Evolutionary conservation across 1,139 yeast genomes (phyloP).

Genomic region (Ashbya aceris): DNA sequence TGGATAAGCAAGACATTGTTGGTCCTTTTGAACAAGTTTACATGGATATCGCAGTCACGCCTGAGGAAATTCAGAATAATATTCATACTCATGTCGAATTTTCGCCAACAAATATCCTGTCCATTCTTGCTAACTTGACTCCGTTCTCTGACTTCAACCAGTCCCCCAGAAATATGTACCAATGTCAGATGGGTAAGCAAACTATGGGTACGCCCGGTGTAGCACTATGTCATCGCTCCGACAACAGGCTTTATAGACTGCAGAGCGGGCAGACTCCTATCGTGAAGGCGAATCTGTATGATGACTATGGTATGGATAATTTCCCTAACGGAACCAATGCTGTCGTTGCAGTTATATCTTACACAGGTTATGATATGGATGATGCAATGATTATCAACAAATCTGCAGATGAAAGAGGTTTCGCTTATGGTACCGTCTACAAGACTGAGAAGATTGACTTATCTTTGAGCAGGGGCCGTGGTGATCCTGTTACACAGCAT

Average conservation of each 20-base stretch:
- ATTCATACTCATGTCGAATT: slow-evolving; percentile 89
- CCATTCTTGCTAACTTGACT: slow-evolving; percentile 90
- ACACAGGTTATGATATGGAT: slow-evolving; percentile 99
- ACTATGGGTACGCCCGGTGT: slow-evolving; percentile 99
- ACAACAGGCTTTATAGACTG: slow-evolving; percentile 83
- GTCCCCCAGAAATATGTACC: slow-evolving; percentile 99
- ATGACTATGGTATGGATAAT: slow-evolving; percentile 95
- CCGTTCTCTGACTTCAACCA: slow-evolving; percentile 98
- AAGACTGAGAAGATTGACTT: slow-evolving; percentile 89
- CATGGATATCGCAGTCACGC: slow-evolving; percentile 92
- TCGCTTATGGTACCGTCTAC: slow-evolving; percentile 93
- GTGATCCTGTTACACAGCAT: slow-evolving; percentile 91
- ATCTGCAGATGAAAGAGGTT: slow-evolving; percentile 96
- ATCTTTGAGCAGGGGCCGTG: slow-evolving; percentile 68
- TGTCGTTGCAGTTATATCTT: slow-evolving; percentile 96
- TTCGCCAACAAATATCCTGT: slow-evolving; percentile 87
- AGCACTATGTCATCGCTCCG: slow-evolving; percentile 84
- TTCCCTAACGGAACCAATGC: slow-evolving; percentile 99
- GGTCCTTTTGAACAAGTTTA: slow-evolving; percentile 98
- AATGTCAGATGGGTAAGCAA: slow-evolving; percentile 99
- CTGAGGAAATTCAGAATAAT: slow-evolving; percentile 75
- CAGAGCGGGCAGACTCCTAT: slow-evolving; percentile 97
- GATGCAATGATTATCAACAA: slow-evolving; percentile 98
- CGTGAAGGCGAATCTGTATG: slow-evolving; percentile 87
- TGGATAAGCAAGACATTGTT: slow-evolving; percentile 71